phyloP scores from a whole-genome alignment of 257 asterid species.

The Solanum megistacrolobum region DNA sequence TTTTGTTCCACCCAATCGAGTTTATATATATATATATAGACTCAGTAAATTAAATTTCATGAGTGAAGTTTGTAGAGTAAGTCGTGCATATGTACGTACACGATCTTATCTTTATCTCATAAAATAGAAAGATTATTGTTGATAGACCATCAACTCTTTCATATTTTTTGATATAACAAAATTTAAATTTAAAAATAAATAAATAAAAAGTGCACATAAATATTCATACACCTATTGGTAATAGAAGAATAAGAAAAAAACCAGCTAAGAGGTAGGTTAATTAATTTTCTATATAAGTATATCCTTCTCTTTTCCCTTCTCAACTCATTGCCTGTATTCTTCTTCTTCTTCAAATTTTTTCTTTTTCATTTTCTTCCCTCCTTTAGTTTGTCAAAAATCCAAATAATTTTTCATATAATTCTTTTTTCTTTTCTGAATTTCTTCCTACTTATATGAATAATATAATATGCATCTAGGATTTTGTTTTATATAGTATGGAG shows the following conservation, averaged over 20 bases:
- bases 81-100: not conserved
- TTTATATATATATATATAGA: not conserved
- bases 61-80: not conserved
- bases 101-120: not conserved
- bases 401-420: not conserved
- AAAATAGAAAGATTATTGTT: not conserved
- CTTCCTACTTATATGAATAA: not conserved
- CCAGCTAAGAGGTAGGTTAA: not conserved
- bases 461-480: not conserved
- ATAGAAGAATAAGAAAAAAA: not conserved
- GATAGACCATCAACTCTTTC: not conserved
- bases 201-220: not conserved
- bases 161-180: not conserved
- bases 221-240: not conserved
- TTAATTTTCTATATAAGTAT: not conserved
- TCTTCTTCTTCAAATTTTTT: not conserved
- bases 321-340: not conserved
- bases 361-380: not conserved
- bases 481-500: not conserved
- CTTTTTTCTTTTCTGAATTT: not conserved
- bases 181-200: not conserved
- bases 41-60: not conserved
- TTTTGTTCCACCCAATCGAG: not conserved
- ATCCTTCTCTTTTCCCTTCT: not conserved
- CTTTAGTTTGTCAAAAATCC: not conserved